Conservation (phyloP, 495 filamentous ascomycete species). For the Pseudoneurospora amorphoporcata region DNA sequence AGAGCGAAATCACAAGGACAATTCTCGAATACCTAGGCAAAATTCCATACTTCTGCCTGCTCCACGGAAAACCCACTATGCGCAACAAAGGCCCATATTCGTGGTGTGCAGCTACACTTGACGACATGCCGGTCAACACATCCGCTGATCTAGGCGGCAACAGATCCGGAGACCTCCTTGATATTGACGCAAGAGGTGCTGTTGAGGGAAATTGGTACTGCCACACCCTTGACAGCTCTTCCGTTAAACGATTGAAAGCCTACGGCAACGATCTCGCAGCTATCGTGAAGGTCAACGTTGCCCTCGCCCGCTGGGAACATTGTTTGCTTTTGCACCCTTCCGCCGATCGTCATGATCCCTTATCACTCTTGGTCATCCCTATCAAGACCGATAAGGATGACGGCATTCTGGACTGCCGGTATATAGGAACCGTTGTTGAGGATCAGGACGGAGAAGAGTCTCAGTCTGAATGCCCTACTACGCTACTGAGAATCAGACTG, state of each 20-base stretch:
- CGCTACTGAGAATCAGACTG: not conserved
- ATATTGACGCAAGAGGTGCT: not conserved
- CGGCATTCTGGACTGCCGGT: not conserved
- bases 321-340: not conserved
- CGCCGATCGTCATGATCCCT: not conserved
- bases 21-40: not conserved
- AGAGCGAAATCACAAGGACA: not conserved
- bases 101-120: not conserved
- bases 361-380: not conserved
- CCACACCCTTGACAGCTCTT: not conserved
- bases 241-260: not conserved
- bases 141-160: not conserved
- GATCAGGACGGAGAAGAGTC: not conserved
- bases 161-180: not conserved
- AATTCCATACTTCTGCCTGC: not conserved
- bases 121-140: not conserved
- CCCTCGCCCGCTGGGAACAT: not conserved
- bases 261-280: not conserved
- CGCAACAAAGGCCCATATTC: not conserved
- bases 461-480: not conserved
- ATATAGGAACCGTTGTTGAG: not conserved
- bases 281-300: not conserved
- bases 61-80: conserved; percentile 3
- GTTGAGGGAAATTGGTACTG: not conserved
- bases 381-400: not conserved